These are phyloP conservation scores for Carex littledalei DNA, from an alignment of 176 grass and related monocot genomes.

Conservation along the genomic window DNA sequence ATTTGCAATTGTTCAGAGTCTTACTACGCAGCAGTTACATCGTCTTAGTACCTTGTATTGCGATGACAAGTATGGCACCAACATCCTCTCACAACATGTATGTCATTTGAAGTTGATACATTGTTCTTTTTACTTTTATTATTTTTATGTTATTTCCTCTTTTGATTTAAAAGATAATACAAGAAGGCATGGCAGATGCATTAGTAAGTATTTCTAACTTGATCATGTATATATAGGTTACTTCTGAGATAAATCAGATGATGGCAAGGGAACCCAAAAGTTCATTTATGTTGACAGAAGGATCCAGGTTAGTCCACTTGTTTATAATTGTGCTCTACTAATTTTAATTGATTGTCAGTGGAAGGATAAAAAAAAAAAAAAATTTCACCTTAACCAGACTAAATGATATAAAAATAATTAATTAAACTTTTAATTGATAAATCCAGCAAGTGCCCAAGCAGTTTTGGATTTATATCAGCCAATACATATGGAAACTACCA, in stretches of 20 bases:
- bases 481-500: background rate
- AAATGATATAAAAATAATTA: background rate
- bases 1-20: conserved; percentile 49
- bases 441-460: background rate
- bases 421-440: background rate
- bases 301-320: conserved; percentile 55
- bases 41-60: conserved; percentile 82
- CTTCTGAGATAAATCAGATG: conserved; percentile 20
- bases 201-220: background rate
- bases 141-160: background rate
- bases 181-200: background rate
- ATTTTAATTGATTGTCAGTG: background rate
- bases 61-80: conserved; percentile 90
- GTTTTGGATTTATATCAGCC: background rate
- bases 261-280: conserved; percentile 19
- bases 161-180: background rate
- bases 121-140: background rate
- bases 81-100: conserved; percentile 76
- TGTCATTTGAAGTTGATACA: conserved; percentile 16
- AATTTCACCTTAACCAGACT: background rate
- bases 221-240: background rate
- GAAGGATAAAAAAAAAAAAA: background rate
- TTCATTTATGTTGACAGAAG: conserved; percentile 60
- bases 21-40: conserved; percentile 80
- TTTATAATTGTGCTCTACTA: background rate